Conservation (phyloP, 495 filamentous ascomycete genomes). For the Pseudomonodictys pantanalensis region DNA sequence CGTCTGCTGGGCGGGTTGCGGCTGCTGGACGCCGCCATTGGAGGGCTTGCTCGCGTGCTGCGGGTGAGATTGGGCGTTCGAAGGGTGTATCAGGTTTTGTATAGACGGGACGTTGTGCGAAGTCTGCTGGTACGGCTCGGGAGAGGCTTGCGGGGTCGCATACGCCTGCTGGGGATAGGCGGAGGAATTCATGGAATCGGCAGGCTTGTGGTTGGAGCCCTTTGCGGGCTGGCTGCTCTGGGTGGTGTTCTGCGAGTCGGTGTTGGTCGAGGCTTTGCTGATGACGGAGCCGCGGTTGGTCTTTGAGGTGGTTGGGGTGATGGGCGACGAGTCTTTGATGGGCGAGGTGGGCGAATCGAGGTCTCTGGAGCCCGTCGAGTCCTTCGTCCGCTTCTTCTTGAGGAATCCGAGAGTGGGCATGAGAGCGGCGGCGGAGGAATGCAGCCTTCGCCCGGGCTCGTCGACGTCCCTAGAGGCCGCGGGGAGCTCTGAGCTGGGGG, state of each 20-base stretch:
- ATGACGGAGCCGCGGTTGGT: conserved; percentile 35
- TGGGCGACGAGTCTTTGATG: conserved; percentile 34
- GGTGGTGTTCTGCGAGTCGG: conserved; percentile 15
- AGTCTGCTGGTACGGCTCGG: conserved; percentile 48
- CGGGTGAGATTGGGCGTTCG: conserved; percentile 38
- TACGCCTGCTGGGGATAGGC: conserved; percentile 40
- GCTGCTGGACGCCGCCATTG: conserved; percentile 25
- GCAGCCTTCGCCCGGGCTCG: conserved; percentile 27
- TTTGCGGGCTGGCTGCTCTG: conserved; percentile 28
- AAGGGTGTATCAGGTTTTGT: conserved; percentile 66
- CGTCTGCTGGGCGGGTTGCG: conserved; percentile 21
- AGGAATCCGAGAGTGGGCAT: conserved; percentile 83
- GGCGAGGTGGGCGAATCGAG: conserved; percentile 40
- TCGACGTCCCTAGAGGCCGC: conserved; percentile 1
- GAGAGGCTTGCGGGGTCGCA: conserved; percentile 39
- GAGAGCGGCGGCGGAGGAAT: conserved; percentile 34
- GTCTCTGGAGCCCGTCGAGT: conserved; percentile 46
- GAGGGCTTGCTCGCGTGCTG: conserved; percentile 29
- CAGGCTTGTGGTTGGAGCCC: conserved; percentile 17
- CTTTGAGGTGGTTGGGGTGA: conserved; percentile 66
- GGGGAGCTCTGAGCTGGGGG: background rate
- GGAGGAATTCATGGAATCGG: conserved; percentile 39
- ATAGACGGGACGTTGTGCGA: conserved; percentile 64
- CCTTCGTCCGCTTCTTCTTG: conserved; percentile 98
- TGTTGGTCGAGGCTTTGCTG: conserved; percentile 23